Evolutionary conservation across 345 rosid species (phyloP).

Genomic region (Kernera saxatilis): DNA sequence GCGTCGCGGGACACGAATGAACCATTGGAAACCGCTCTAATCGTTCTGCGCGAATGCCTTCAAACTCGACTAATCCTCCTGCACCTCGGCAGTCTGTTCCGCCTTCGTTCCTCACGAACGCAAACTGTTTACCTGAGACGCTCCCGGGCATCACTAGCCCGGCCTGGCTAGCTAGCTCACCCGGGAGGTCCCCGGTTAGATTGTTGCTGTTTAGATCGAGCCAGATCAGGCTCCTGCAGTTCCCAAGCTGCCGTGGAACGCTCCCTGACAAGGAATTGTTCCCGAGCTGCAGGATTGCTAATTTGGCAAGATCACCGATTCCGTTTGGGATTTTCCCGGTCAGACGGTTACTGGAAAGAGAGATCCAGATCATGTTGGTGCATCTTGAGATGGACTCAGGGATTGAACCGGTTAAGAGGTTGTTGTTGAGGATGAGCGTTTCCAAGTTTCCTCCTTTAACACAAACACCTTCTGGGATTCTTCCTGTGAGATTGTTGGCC

Average conservation of each 20-base stretch:
- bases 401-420: constrained; percentile 59
- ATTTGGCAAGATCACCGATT: constrained; percentile 53
- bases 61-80: constrained; percentile 90
- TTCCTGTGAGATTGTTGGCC: constrained; percentile 91
- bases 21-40: constrained; percentile 72
- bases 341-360: constrained; percentile 73
- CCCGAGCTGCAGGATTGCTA: constrained; percentile 83
- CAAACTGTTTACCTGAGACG: constrained; percentile 91
- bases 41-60: constrained; percentile 67
- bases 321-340: constrained; percentile 68
- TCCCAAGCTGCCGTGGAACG: constrained; percentile 70
- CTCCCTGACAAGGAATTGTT: constrained; percentile 75
- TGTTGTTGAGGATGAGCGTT: constrained; percentile 85
- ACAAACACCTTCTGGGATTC: constrained; percentile 73
- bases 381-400: constrained; percentile 71
- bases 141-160: constrained; percentile 67
- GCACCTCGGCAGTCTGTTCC: constrained; percentile 97
- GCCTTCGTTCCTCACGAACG: constrained; percentile 91
- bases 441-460: constrained; percentile 66
- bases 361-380: constrained; percentile 85
- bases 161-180: constrained; percentile 63
- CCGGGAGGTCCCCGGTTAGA: constrained; percentile 56
- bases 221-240: constrained; percentile 83
- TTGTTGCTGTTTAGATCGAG: constrained; percentile 88
- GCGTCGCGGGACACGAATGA: constrained; percentile 81